A percentile compares a stretch with the other conserved stretches of the same genome.
These are phyloP conservation scores for Phytophthora crassamura DNA, from an alignment of 352 stramenopile genomes.

Conservation along the genomic window DNA sequence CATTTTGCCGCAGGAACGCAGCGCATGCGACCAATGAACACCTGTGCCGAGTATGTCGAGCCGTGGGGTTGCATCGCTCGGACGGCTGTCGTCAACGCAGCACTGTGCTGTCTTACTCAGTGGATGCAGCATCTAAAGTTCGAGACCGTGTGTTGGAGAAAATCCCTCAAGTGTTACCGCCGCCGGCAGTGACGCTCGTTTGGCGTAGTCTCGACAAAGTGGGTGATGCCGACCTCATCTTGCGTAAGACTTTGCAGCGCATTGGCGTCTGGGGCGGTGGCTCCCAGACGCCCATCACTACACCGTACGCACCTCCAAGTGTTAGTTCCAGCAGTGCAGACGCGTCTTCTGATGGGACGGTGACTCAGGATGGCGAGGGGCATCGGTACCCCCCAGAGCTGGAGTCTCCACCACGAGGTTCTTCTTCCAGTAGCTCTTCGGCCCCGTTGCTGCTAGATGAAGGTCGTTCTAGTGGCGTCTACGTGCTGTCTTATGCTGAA, in stretches of 20 bases:
- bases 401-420: conserved; percentile 16
- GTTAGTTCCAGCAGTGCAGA: conserved; percentile 7
- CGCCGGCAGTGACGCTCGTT: conserved; percentile 56
- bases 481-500: conserved; percentile 84
- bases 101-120: conserved; percentile 68
- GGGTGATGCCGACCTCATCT: conserved; percentile 73
- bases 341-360: conserved; percentile 4
- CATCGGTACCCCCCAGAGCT: conserved; percentile 16
- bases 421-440: conserved; percentile 22
- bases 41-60: conserved; percentile 64
- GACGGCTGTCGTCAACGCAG: conserved; percentile 56
- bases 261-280: conserved; percentile 84
- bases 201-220: conserved; percentile 77
- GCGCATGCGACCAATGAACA: conserved; percentile 62
- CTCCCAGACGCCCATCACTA: conserved; percentile 85
- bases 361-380: conserved; percentile 4
- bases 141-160: conserved; percentile 63
- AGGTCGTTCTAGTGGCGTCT: conserved; percentile 50
- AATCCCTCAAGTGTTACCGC: conserved; percentile 57
- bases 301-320: conserved; percentile 57
- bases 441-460: conserved; percentile 27
- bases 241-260: conserved; percentile 70
- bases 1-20: conserved; percentile 69
- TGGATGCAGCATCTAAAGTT: conserved; percentile 73
- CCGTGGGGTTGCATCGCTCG: conserved; percentile 63